Percentiles rank a stretch among this genome's conserved stretches.
Conservation (phyloP, 1,284 basidiomycete genomes). For the Cryptococcus sp. region DNA sequence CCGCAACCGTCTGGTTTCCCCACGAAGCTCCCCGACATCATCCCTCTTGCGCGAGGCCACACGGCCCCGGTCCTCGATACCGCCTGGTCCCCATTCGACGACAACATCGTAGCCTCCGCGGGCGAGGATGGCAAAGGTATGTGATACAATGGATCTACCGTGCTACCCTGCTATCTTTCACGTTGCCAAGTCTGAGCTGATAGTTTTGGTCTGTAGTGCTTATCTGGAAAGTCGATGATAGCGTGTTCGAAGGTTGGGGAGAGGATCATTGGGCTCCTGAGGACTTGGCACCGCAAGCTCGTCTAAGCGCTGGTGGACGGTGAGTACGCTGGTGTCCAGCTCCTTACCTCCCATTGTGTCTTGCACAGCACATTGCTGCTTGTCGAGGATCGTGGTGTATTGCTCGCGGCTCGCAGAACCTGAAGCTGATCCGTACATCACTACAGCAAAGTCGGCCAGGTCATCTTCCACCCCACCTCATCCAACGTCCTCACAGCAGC, state of each 20-base stretch:
- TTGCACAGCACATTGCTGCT: too few species aligned
- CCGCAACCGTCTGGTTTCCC: constrained; percentile 61
- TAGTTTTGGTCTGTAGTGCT: constrained; percentile 58
- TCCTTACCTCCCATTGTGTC: not conserved
- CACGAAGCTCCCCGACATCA: constrained; percentile 84
- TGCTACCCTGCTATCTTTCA: not conserved
- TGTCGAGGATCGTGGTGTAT: too few species aligned
- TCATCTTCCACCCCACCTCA: constrained; percentile 91
- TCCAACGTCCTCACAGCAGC: constrained; percentile 82
- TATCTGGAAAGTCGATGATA: constrained; percentile 79
- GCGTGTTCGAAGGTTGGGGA: constrained; percentile 79
- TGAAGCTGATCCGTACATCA: not conserved
- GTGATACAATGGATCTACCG: constrained; percentile 5
- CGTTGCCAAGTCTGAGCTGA: not conserved
- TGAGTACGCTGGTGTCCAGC: constrained; percentile 19
- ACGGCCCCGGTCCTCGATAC: constrained; percentile 75
- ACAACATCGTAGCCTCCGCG: constrained; percentile 82
- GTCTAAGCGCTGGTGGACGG: constrained; percentile 55
- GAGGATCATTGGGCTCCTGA: constrained; percentile 75
- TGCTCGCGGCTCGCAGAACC: not conserved
- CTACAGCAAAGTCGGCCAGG: constrained; percentile 88
- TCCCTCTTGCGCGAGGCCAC: constrained; percentile 84
- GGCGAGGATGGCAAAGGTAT: constrained; percentile 84
- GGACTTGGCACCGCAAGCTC: constrained; percentile 74
- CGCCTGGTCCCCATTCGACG: constrained; percentile 94